Evolutionary conservation across 345 rosid genomes (phyloP), one percentile per base, ranked within the genome.

Genomic region (Boechera stricta): DNA sequence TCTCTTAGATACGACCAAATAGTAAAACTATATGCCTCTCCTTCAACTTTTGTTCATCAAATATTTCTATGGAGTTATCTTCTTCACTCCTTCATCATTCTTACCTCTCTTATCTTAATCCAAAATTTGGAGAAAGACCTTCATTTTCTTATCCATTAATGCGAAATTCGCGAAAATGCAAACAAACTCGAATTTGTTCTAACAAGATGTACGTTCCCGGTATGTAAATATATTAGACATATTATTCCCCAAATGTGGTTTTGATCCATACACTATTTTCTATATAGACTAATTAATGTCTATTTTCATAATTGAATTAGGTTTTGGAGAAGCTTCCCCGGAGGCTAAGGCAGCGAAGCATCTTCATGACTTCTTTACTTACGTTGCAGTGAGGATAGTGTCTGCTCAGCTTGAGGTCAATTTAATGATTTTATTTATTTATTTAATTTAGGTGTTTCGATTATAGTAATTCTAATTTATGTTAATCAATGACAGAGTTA

Each of bases 301-400:
- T 56, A 11, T 70, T 62, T 13, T 55, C 21, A 11, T 28, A 29
- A 49, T 35, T 60, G 12, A 75, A 35, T 41, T 61, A 76, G 96
- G 98, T 18, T 91, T 87, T 74, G 96, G 94, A 71, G 96, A 88
- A 76, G 97, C 87, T 39, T 94, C 98, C 28, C 97, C 98, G n/a
- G 98, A 94, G 76, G 84, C 84, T 26, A 90, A 94, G 65, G 92
- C 91, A 29, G 87, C 91, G 5, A 83, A 80, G 21, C 88, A 94
- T 77, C 88, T 90, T 56, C 94, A 94, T 78, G 75, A 91, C 77
- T 91, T 88, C 82, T 91, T 91, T 83, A 91, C 84, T 58, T 85
- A 86, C 44, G 57, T 88, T 71, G 97, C 98, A 4, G 91, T 94
- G 75, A 82, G 82, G 80, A 91, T 94, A 35, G 88, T 94, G 69